phyloP scores from a whole-genome alignment of 805 yeast species.

The Candida sithepensis region DNA sequence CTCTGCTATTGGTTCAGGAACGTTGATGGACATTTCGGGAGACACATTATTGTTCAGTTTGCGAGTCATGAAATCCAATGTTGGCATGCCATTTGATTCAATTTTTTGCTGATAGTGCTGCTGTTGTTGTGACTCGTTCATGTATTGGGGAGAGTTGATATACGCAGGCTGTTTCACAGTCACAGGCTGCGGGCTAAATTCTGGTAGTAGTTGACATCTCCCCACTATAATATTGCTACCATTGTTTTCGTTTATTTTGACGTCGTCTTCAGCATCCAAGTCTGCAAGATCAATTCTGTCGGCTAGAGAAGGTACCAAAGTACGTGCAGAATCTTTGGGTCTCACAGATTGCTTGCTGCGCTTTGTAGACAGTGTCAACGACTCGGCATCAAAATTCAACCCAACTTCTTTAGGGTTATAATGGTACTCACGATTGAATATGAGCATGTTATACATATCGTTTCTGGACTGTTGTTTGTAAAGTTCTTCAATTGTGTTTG shows the following conservation, averaged over 20 bases:
- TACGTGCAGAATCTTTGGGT: slow-evolving; percentile 16
- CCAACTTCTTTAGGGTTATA: neutral
- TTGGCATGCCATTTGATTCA: neutral
- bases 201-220: slow-evolving; percentile 4
- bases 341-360: slow-evolving; percentile 9
- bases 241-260: neutral
- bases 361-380: slow-evolving; percentile 7
- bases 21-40: neutral
- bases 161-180: neutral
- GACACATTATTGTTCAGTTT: neutral
- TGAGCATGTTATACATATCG: neutral
- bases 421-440: neutral
- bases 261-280: neutral
- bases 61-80: neutral
- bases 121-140: neutral
- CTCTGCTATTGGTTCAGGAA: slow-evolving; percentile 12
- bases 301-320: slow-evolving; percentile 17
- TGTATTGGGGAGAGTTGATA: neutral
- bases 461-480: neutral
- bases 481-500: neutral
- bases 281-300: slow-evolving; percentile 5
- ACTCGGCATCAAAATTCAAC: slow-evolving; percentile 1
- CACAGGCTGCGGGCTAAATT: slow-evolving; percentile 1
- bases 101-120: neutral
- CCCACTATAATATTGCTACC: slow-evolving; percentile 1